Base-by-base conservation (phyloP, 352 stramenopile species). In the Pythium monospermum region DNA sequence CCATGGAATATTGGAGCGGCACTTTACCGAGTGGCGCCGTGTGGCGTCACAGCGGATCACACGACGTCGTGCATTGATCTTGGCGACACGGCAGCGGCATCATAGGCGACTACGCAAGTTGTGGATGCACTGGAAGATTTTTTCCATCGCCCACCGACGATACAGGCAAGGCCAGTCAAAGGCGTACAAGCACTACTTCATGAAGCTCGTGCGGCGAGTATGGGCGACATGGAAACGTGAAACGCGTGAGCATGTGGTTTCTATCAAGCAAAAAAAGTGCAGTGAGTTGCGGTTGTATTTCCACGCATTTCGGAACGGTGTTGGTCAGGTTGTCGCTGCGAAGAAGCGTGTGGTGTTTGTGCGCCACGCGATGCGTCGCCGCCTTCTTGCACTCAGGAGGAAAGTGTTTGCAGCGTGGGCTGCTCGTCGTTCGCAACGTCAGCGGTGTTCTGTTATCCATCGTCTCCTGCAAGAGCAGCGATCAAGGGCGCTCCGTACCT, bases 61-160 rank as follows among this genome's bases (percentile, higher is more conserved):
- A 6, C 69, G 52, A 12, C 63, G 71, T 38, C 55, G 81, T 11
- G 72, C 81, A 3, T 44, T 89, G 1, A 74, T 49, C 7, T 28
- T 91, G 2, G 78, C 74, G 1, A 78, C 74, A 26, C 53, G 81
- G 5, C 85, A 86, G 53, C 61, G 87, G 3, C 83, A 81, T 26
- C 81, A 83, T 19, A 59, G 70, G 3, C 61, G 69, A 0, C 57
- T 89, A 25, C 73, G 73, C 6, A 90, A 89, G 27, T 43, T 90
- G 6, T 94, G 83, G 83, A 53, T 72, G 38, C 61, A 87, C 37
- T 94, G 83, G 83, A 90, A 87, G 37, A 78, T 77, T 18, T 94
- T 88, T 46, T 83, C 78, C 3, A 81, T 76, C 25, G 61, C 63
- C 12, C 80, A 68, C 35, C 63, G 69, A 23, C 85, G 87, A 26